Evolutionary conservation across 441 rosid genomes (phyloP).

Genomic region (Euphorbia schlechtendalii): DNA sequence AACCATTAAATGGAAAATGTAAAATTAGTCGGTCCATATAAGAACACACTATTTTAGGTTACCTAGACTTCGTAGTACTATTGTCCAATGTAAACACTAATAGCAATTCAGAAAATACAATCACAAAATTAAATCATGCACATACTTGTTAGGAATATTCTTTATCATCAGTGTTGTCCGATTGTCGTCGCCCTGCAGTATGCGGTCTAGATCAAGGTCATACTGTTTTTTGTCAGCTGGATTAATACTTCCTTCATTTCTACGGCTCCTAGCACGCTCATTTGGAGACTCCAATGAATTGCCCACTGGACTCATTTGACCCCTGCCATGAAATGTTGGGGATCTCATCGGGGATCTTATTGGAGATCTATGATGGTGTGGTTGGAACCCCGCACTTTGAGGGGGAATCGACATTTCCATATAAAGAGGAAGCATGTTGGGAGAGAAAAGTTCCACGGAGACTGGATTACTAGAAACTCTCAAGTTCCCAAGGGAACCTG

Average conservation of each 20-base stretch:
- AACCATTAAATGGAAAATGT: neutral
- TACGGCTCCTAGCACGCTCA: slow-evolving; percentile 48
- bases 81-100: neutral
- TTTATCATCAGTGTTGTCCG: slow-evolving; percentile 73
- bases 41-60: neutral
- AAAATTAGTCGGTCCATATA: neutral
- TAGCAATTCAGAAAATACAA: neutral
- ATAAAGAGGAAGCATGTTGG: slow-evolving; percentile 31
- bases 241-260: slow-evolving; percentile 48
- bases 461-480: slow-evolving; percentile 33
- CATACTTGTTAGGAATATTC: slow-evolving; percentile 81
- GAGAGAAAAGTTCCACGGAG: slow-evolving; percentile 36
- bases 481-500: slow-evolving; percentile 47
- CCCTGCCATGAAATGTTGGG: slow-evolving; percentile 33
- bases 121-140: slow-evolving; percentile 5
- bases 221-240: slow-evolving; percentile 60
- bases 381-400: slow-evolving; percentile 36
- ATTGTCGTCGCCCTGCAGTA: slow-evolving; percentile 50
- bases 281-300: slow-evolving; percentile 40
- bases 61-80: neutral
- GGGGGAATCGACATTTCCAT: slow-evolving; percentile 32
- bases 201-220: slow-evolving; percentile 57
- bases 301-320: slow-evolving; percentile 32
- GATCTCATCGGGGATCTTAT: slow-evolving; percentile 13
- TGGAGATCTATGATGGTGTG: slow-evolving; percentile 40